Base-by-base conservation (phyloP, 2,329 filamentous ascomycete genomes). In the Fusarium armeniacum region DNA sequence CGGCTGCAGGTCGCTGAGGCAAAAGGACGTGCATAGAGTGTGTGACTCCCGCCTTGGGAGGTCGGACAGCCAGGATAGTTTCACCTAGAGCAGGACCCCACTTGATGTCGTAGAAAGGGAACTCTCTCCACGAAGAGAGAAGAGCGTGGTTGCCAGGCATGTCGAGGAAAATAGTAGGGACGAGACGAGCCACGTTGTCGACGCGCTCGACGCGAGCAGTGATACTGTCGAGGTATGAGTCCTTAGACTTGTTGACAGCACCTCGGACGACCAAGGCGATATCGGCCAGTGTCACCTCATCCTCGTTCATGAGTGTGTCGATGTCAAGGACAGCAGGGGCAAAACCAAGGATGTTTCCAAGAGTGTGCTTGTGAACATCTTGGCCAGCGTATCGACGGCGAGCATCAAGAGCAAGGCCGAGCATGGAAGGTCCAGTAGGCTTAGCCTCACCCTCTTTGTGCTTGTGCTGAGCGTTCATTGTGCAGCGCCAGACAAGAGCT, bases 51-150 rank as follows among this genome's bases (percentile, higher is more conserved):
- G 35, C 52, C 3, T 41, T 58, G 0, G 61, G 61, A 1, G 60
- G 50, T 15, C 61, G 44, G 32, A 64, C 22, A 8, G 61, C 61
- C 3, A 64, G 46, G 2, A 64, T 44, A 2, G 6, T 30, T 1
- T 8, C 33, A 0, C 61, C 61, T 3, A 64, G 16, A 0, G 28
- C 59, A n/a, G 59, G 33, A 3, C 61, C 61, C 61, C 61, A 64
- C n/a, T 58, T 54, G 3, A 64, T 47, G 5, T 64, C 38, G n/a
- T 64, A 64, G 11, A 64, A 64, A 0, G 51, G 44, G 20, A 64
- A 64, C 22, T 64, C 61, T 36, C 61, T 57, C 61, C 61, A 64
- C 1, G 61, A 64, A 1, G 61, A 64, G 4, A 64, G 20, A 3
- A 64, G n/a, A 2, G 26, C 51, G 16, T 64, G 61, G 1, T 58